Conservation (phyloP, 257 asterid species). For the Solanum megistacrolobum region DNA sequence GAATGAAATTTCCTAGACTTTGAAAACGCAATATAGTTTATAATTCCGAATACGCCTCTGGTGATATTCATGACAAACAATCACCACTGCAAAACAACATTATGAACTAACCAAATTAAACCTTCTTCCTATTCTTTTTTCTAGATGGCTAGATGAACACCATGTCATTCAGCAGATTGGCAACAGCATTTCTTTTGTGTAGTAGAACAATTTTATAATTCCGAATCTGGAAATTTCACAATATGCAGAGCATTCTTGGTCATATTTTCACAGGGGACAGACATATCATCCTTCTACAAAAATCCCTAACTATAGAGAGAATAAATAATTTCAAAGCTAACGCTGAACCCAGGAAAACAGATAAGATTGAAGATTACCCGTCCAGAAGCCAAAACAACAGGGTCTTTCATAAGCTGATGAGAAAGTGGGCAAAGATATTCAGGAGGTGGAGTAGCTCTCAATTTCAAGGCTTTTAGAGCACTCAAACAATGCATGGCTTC, state of each 20-base stretch:
- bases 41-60: too few species aligned
- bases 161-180: background rate
- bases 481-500: conserved; percentile 21
- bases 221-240: background rate
- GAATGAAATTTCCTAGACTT: background rate
- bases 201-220: background rate
- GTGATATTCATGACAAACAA: too few species aligned
- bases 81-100: background rate
- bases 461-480: conserved; percentile 22
- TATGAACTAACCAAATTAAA: background rate
- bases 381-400: conserved; percentile 52
- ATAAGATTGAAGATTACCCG: conserved; percentile 21
- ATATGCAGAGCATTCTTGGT: background rate
- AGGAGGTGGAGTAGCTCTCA: conserved; percentile 18
- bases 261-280: too few species aligned
- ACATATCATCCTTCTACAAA: too few species aligned
- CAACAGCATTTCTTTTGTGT: background rate
- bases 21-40: too few species aligned
- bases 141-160: background rate
- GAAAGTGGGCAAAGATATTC: conserved; percentile 49
- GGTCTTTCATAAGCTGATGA: conserved; percentile 36
- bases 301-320: too few species aligned
- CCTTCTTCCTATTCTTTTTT: background rate
- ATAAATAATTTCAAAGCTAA: too few species aligned
- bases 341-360: background rate